Evolutionary conservation across 2,329 filamentous ascomycete species (phyloP), one percentile per base, ranked within the genome.

Genomic region (Cladosporium sp.): DNA sequence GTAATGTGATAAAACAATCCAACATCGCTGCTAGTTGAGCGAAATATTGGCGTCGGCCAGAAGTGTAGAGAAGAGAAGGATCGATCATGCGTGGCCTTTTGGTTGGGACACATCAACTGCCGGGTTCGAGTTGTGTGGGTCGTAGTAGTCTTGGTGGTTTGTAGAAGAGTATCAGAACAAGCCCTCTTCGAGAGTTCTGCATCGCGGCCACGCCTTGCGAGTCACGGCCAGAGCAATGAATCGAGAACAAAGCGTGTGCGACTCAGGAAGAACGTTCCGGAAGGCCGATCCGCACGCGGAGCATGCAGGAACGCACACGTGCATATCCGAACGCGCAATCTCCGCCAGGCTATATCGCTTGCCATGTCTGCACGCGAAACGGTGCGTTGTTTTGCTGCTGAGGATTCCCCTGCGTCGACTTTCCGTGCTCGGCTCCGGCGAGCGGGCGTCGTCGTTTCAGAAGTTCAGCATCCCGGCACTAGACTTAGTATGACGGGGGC

Each of bases 401-500:
- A 28, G 19, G 42, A 37, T 14, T 42, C 54, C 54, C 54, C 54
- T 57, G 40, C 36, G 7, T 30, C 28, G 42, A 20, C 15, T 47
- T 25, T 25, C n/a, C 30, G 30, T 37, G 49, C 20, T 51, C 36
- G 49, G 28, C 30, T 50, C 30, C 47, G 30, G 39, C 30, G 39
- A 36, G 22, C 30, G 39, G 39, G 39, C 43, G 42, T 50, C 40
- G 34, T 58, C 43, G 43, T 50, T 58, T 51, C 55, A 58, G 38
- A 42, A 55, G 14, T 58, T 51, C 36, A 40, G 39, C 17, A 47
- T 45, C 52, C 52, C 52, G 52, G 51, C 51, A 37, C 43, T 47
- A 47, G 43, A 17, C 19, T 42, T 61, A 63, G 47, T 66, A 66
- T 25, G 62, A 56, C 8, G 60, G 34, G 8, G 62, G 59, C 52